Conservation (phyloP, 306 rosid genomes). For the Castanea sativa region DNA sequence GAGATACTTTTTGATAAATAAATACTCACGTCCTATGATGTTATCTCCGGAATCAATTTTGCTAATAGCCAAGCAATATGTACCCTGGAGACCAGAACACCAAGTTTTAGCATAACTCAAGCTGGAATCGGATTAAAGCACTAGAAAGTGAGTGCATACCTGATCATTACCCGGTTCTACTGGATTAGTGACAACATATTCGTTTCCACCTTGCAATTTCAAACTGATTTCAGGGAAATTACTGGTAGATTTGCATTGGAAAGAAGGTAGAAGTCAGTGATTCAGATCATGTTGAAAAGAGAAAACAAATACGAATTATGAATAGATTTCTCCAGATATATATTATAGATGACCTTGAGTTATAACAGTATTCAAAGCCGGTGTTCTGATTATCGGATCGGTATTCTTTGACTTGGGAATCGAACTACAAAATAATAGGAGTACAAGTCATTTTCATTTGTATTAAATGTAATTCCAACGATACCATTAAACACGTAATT, state of each 20-base stretch:
- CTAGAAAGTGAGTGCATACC: constrained; percentile 23
- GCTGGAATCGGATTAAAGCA: neutral
- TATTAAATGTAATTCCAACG: neutral
- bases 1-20: constrained; percentile 2
- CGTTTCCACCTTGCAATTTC: constrained; percentile 74
- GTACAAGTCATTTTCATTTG: neutral
- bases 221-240: constrained; percentile 43
- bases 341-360: constrained; percentile 24
- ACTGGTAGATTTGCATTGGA: constrained; percentile 40
- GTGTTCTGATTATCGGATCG: neutral
- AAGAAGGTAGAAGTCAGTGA: constrained; percentile 26
- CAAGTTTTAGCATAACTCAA: neutral
- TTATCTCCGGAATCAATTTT: constrained; percentile 61
- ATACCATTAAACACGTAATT: constrained; percentile 1
- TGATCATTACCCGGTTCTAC: neutral
- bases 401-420: constrained; percentile 29
- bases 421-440: constrained; percentile 50
- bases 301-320: neutral
- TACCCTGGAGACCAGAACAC: constrained; percentile 40
- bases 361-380: constrained; percentile 73
- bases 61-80: constrained; percentile 53
- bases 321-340: neutral
- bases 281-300: neutral
- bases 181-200: constrained; percentile 37
- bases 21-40: constrained; percentile 84